phyloP scores from a whole-genome alignment of 768 basidiomycete genomes.

The Trametes cubensis region DNA sequence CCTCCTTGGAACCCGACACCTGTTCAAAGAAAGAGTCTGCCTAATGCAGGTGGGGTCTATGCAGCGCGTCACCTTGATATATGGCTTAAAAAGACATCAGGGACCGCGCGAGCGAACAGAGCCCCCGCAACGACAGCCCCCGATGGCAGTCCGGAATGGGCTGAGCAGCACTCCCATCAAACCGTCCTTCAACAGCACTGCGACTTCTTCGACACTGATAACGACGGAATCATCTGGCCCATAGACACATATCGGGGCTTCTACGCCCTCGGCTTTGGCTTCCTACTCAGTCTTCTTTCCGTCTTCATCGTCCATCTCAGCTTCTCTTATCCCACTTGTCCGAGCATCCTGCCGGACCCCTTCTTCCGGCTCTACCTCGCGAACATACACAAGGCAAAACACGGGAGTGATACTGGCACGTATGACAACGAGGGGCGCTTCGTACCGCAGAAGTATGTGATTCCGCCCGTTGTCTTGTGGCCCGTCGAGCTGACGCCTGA shows the following conservation, averaged over 20 bases:
- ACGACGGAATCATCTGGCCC: conserved; percentile 49
- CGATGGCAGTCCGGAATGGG: conserved; percentile 26
- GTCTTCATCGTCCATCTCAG: conserved; percentile 38
- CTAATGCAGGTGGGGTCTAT: conserved; percentile 19
- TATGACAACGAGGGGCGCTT: conserved; percentile 47
- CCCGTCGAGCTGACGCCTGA: background rate
- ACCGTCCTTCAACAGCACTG: conserved; percentile 47
- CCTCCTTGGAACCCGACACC: conserved; percentile 22
- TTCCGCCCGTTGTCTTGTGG: background rate
- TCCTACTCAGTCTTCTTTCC: conserved; percentile 40
- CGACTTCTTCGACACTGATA: conserved; percentile 44
- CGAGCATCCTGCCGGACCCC: conserved; percentile 43
- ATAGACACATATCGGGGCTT: conserved; percentile 46
- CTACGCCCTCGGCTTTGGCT: conserved; percentile 44
- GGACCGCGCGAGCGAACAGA: conserved; percentile 29
- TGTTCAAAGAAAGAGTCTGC: conserved; percentile 10
- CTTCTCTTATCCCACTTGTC: conserved; percentile 39
- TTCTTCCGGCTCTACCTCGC: conserved; percentile 42
- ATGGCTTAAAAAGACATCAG: background rate
- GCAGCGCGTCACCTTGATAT: background rate
- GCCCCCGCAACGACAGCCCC: conserved; percentile 21
- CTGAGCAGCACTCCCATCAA: conserved; percentile 26
- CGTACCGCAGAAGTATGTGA: conserved; percentile 35
- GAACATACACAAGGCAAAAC: conserved; percentile 42
- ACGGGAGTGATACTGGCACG: conserved; percentile 47